Conservation (phyloP, 352 stramenopile species). For the Elongisporangium anandrum region DNA sequence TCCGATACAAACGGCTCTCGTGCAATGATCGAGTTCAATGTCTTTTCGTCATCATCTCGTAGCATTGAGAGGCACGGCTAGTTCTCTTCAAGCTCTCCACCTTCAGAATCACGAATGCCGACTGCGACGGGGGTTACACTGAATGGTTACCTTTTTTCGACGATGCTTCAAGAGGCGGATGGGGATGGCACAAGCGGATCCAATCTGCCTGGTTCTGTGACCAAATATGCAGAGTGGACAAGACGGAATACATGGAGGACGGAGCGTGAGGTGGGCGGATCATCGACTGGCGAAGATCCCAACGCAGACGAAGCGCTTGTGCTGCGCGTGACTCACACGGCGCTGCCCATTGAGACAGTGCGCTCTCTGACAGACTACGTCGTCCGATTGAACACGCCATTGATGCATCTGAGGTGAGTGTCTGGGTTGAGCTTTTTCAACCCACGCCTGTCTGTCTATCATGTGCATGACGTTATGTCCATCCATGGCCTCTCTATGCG, state of each 20-base stretch:
- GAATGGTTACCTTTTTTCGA: no score
- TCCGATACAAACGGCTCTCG: no score
- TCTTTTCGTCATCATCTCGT: no score
- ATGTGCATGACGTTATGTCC: slow-evolving; percentile 1
- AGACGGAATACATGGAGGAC: background rate
- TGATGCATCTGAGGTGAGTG: slow-evolving; percentile 28
- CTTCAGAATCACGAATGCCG: no score
- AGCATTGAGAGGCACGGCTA: no score
- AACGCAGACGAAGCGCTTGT: background rate
- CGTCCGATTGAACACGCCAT: slow-evolving; percentile 20
- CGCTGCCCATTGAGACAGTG: slow-evolving; percentile 5
- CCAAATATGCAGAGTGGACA: background rate
- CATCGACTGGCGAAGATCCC: background rate
- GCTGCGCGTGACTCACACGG: background rate
- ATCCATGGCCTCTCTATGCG: slow-evolving; percentile 1
- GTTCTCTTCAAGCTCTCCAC: no score
- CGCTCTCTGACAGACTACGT: slow-evolving; percentile 18
- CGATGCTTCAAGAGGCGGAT: background rate
- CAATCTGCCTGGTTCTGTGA: background rate
- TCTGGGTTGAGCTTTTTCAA: background rate
- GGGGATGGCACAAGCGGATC: background rate
- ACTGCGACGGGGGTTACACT: no score
- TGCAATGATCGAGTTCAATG: no score
- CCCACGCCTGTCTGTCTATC: slow-evolving; percentile 6
- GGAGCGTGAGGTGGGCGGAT: background rate